Conservation (phyloP, 208 protist genomes). For the Trypanosoma grayi region DNA sequence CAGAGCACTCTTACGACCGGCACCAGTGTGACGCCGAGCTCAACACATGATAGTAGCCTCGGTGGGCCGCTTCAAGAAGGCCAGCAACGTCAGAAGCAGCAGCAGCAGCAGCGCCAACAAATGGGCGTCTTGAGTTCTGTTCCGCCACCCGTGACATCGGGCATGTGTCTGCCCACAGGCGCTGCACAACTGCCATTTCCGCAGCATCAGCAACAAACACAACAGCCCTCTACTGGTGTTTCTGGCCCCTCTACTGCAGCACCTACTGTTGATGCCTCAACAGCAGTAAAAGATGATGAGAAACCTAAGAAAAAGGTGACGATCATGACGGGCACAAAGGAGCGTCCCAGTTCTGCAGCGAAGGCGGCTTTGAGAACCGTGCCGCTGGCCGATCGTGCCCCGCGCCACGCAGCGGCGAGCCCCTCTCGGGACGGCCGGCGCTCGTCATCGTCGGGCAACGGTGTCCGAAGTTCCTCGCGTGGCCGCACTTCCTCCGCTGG, state of each 20-base stretch:
- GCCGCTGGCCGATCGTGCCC: neutral
- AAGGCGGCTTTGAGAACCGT: neutral
- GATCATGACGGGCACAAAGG: neutral
- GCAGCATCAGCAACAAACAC: neutral
- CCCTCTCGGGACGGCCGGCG: neutral
- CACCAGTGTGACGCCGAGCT: neutral
- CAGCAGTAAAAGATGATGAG: neutral
- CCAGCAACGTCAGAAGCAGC: neutral
- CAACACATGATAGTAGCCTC: neutral
- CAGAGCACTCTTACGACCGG: neutral
- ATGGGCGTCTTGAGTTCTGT: neutral
- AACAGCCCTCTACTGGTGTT: neutral
- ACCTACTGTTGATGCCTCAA: neutral
- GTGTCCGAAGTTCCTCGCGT: conserved; percentile 17
- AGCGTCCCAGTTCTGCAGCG: neutral
- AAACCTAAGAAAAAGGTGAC: conserved; percentile 22
- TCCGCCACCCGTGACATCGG: neutral
- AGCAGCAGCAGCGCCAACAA: neutral
- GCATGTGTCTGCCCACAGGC: neutral
- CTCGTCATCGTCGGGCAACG: conserved; percentile 4
- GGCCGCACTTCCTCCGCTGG: conserved; percentile 3
- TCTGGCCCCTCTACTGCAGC: neutral
- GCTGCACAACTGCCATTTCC: neutral
- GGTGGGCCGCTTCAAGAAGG: neutral
- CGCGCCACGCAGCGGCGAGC: neutral